Evolutionary conservation across 1,139 yeast species (phyloP).

Genomic region (Geotrichum reessii): DNA sequence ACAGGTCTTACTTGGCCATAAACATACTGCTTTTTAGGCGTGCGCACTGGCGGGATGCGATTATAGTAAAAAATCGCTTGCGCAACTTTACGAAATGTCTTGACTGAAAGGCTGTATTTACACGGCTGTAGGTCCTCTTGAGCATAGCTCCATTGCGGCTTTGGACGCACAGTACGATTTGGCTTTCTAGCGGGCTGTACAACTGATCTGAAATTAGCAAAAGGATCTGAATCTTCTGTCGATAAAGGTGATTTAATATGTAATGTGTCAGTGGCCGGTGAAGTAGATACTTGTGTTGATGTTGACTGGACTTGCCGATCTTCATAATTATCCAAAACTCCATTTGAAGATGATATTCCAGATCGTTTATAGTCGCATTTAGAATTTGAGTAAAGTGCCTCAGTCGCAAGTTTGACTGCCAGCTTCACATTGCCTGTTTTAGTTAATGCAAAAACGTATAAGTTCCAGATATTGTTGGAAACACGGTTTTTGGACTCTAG

Average conservation of each 20-base stretch:
- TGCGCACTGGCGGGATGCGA: neutral
- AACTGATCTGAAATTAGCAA: neutral
- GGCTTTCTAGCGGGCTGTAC: neutral
- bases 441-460: constrained; percentile 5
- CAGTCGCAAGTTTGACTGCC: constrained; percentile 9
- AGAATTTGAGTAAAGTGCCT: constrained; percentile 1
- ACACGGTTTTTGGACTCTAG: neutral
- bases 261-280: neutral
- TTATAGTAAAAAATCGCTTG: neutral
- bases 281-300: neutral
- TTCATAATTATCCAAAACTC: neutral
- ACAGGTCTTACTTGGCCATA: neutral
- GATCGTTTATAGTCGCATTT: neutral
- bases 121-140: neutral
- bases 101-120: neutral
- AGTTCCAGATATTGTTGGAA: constrained; percentile 5
- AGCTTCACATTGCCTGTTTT: constrained; percentile 1
- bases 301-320: neutral
- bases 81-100: constrained; percentile 8
- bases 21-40: neutral
- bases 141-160: neutral
- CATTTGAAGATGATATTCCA: neutral
- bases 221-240: neutral
- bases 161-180: neutral
- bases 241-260: neutral